Base-by-base conservation (phyloP, 495 filamentous ascomycete species). In the Tetracladium setigerum region DNA sequence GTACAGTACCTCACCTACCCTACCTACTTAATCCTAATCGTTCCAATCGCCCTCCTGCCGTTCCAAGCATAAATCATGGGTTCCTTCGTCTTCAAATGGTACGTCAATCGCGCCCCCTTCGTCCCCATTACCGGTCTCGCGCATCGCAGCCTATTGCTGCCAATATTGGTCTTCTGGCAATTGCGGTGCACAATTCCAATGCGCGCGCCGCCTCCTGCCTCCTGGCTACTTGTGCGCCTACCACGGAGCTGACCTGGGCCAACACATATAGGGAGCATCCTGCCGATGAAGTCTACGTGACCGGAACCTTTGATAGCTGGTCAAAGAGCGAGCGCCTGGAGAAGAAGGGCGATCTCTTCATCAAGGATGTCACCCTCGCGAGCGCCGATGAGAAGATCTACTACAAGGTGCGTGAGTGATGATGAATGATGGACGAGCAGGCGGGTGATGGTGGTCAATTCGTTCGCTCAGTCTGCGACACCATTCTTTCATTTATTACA, bases 281-380 rank as follows among this genome's bases (percentile, higher is more conserved):
- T 52, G 88, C 86, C 50, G 73, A 75, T 50, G 89, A 95, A 62
- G 92, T 98, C 54, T 89, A 84, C 63, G 92, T 98, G 49, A 95
- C 90, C 6, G 92, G 92, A 58, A 91, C 86, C 40, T 98, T 97
- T 62, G 91, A 98, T 65, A 77, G 89, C 68, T 98, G 92, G 92
- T 71, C 76, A 38, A 86, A 88, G 72, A 87, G 77, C 39, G 79
- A 87, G 57, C 79, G 82, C 69, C 74, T 98, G 41, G 81, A 88
- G 38, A 83, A 85, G 61, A 76, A 78, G 17, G 81, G 75, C 53
- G 76, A 78, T 39, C 56, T 68, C 50, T 92, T 90, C 54, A 71
- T 82, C 67, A 95, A 94, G 67, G 76, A 76, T 38, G 88, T 97
- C 15, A 68, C 75, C 30, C 70, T 96, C 14, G 73, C 84, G 2